Conservation (phyloP, 495 filamentous ascomycete genomes). For the Elasticomyces elasticus region DNA sequence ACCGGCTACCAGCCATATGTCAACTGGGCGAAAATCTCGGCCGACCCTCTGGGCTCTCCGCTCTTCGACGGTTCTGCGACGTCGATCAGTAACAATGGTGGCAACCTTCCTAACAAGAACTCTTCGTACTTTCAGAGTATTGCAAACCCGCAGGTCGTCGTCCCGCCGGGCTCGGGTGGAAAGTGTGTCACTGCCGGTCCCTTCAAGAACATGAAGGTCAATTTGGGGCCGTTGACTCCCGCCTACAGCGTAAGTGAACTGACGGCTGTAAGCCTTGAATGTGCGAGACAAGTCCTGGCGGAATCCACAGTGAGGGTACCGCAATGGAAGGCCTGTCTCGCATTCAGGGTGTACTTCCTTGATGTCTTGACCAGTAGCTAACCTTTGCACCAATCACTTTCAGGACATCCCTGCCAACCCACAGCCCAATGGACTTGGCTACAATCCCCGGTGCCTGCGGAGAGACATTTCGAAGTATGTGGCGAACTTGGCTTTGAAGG, state of each 20-base stretch:
- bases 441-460: conserved; percentile 56
- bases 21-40: conserved; percentile 38
- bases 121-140: conserved; percentile 18
- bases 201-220: conserved; percentile 27
- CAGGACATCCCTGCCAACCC: conserved; percentile 18
- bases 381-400: no score
- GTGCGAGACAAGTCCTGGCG: no score
- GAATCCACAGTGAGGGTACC: no score
- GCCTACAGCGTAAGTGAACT: no score
- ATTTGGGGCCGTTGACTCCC: conserved; percentile 28
- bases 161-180: conserved; percentile 27
- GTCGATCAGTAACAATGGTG: conserved; percentile 42
- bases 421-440: conserved; percentile 26
- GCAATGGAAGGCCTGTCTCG: no score
- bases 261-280: no score
- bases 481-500: conserved; percentile 41
- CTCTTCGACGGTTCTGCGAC: conserved; percentile 40
- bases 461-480: conserved; percentile 50
- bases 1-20: conserved; percentile 40
- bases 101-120: conserved; percentile 26
- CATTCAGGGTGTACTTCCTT: no score
- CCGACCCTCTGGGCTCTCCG: conserved; percentile 32
- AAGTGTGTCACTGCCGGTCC: conserved; percentile 30
- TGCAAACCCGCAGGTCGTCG: conserved; percentile 15
- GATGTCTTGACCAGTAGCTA: no score